Base-by-base conservation (phyloP, 495 filamentous ascomycete species). In the Aspergillus taichungensis region DNA sequence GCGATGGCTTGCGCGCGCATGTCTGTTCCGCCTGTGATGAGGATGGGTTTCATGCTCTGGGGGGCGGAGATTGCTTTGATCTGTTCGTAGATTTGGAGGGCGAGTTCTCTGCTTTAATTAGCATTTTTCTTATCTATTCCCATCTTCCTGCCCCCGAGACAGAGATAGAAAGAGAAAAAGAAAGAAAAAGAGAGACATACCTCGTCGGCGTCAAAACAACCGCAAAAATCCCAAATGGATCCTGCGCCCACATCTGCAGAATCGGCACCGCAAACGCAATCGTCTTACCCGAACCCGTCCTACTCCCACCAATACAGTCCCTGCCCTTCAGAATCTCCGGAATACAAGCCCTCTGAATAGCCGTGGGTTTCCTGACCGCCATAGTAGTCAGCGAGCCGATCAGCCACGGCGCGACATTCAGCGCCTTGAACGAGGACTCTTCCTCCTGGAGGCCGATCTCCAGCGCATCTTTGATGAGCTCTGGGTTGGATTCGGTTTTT, bases 261-360 rank as follows among this genome's bases (percentile, higher is more conserved):
- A 98, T 92, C 11, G 92, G 92, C 7, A 86, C 87, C 9, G 90
- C 82, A 66, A 98, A 98, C 30, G 92, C 90, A 34, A 95, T 80
- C n/a, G 92, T 98, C 71, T 98, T 98, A 60, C 92, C 92, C n/a
- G 91, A 95, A 67, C 92, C 92, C 3, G 92, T 98, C 44, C 86
- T 75, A 54, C 87, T 94, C 12, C 88, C 88, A 52, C 94, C 92
- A 52, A 98, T 95, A 52, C 89, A 95, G 64, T 97, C 88, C 50
- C 83, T 76, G 4, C 92, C 92, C 57, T 87, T 80, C 42, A 98
- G 60, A 36, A 97, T 95, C 53, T 85, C 82, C 13, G 87, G 88
- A 56, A 98, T 96, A 64, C 85, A 94, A 40, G 80, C 84, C 50
- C 82, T 84, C 53, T 98, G 92, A 69, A 98, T 97, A 43, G 82